A percentile compares a stretch with the other conserved stretches of the same genome.
phyloP scores from a whole-genome alignment of 257 asterid genomes.

The Solanum gandarillasii region DNA sequence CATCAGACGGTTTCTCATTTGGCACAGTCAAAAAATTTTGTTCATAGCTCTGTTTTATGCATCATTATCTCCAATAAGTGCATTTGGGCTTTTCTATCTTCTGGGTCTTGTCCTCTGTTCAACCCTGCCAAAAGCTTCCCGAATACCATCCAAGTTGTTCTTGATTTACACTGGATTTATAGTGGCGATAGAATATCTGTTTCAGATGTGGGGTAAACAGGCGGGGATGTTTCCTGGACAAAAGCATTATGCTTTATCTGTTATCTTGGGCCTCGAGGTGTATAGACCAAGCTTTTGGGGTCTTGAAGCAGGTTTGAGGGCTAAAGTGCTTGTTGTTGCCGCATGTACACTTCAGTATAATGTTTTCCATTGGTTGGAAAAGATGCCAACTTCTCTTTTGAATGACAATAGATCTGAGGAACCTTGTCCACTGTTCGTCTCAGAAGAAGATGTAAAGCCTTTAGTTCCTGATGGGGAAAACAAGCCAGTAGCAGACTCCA shows the following conservation, averaged over 20 bases:
- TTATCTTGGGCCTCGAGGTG: slow-evolving; percentile 71
- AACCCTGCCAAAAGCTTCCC: slow-evolving; percentile 68
- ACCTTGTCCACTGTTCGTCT: slow-evolving; percentile 85
- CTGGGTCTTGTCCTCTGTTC: slow-evolving; percentile 72
- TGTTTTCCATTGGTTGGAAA: slow-evolving; percentile 81
- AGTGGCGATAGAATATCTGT: slow-evolving; percentile 69
- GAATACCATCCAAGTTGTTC: slow-evolving; percentile 78
- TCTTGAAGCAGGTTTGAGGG: slow-evolving; percentile 78
- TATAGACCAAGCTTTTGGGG: slow-evolving; percentile 67
- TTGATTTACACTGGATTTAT: slow-evolving; percentile 72
- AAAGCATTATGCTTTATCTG: slow-evolving; percentile 52
- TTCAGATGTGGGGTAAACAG: slow-evolving; percentile 89
- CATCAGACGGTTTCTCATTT: slow-evolving; percentile 61
- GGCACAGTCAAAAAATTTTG: slow-evolving; percentile 94
- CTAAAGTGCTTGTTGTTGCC: slow-evolving; percentile 84
- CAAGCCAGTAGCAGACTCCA: slow-evolving; percentile 25
- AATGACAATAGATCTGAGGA: slow-evolving; percentile 53
- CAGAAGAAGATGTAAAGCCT: slow-evolving; percentile 46
- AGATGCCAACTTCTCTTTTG: slow-evolving; percentile 43
- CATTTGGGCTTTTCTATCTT: slow-evolving; percentile 75
- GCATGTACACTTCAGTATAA: slow-evolving; percentile 92
- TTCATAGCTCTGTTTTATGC: slow-evolving; percentile 71
- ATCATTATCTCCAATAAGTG: slow-evolving; percentile 81
- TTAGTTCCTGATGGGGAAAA: slow-evolving; percentile 35
- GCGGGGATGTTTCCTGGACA: slow-evolving; percentile 96